These are phyloP conservation scores for Tilletia caries DNA, from an alignment of 1,284 basidiomycete species.

Conservation along the genomic window DNA sequence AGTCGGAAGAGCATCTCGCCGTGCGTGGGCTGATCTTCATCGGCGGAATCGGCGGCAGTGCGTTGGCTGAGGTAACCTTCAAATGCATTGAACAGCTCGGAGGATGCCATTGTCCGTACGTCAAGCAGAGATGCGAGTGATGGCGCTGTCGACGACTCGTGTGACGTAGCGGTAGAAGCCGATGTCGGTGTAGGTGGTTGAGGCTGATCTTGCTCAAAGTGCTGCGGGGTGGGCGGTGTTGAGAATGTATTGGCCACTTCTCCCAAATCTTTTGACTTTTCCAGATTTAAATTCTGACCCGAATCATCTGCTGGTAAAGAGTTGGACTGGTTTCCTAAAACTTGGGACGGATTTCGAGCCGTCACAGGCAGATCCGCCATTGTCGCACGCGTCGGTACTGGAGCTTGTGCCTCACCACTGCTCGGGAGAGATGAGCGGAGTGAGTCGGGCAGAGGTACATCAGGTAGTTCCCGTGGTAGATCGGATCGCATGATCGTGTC, in stretches of 20 bases:
- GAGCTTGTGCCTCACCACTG: conserved; percentile 13
- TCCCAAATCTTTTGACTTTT: no score
- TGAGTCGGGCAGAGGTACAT: conserved; percentile 28
- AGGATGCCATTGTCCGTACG: neutral
- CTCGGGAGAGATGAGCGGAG: conserved; percentile 28
- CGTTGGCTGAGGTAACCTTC: conserved; percentile 29
- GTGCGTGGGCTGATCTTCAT: conserved; percentile 17
- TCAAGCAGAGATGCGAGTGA: neutral
- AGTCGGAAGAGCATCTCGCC: conserved; percentile 44
- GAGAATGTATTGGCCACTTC: no score
- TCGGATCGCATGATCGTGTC: conserved; percentile 24
- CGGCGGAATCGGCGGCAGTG: no score
- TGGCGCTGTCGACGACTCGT: neutral
- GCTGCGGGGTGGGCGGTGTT: no score
- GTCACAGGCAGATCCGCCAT: no score
- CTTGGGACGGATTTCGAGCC: no score
- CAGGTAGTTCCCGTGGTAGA: conserved; percentile 21
- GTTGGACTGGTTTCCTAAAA: no score
- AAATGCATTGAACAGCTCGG: conserved; percentile 36
- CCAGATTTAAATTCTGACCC: no score
- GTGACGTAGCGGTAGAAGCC: neutral
- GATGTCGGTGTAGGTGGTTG: no score
- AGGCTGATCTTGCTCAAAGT: no score
- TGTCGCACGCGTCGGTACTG: no score
- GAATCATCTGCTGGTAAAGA: no score